phyloP scores from a whole-genome alignment of 352 stramenopile species.

The Peronospora farinosa region DNA sequence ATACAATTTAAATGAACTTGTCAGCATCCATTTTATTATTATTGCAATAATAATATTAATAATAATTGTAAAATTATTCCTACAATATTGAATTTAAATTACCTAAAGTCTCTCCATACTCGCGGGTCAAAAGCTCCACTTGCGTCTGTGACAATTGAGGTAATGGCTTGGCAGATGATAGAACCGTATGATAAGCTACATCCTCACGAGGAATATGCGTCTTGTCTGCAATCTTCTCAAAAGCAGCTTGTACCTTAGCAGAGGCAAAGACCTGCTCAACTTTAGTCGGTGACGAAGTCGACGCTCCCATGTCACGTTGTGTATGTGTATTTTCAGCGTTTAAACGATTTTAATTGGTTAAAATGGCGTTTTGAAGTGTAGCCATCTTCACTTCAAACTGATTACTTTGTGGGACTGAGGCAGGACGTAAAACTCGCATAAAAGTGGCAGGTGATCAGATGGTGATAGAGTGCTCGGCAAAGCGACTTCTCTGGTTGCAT shows the following conservation, averaged over 20 bases:
- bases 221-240: constrained; percentile 70
- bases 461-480: constrained; percentile 62
- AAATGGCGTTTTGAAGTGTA: constrained; percentile 18
- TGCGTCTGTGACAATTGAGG: constrained; percentile 48
- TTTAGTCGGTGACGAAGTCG: constrained; percentile 30
- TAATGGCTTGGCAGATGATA: constrained; percentile 35
- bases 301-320: constrained; percentile 37
- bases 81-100: not conserved
- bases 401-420: not conserved
- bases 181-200: constrained; percentile 42
- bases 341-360: constrained; percentile 13
- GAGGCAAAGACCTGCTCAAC: constrained; percentile 40
- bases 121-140: constrained; percentile 49
- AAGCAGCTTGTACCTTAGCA: constrained; percentile 42
- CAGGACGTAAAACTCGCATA: constrained; percentile 55
- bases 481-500: constrained; percentile 53
- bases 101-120: constrained; percentile 59
- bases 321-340: constrained; percentile 7
- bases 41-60: not conserved
- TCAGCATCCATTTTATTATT: not conserved
- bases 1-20: not conserved
- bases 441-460: constrained; percentile 68
- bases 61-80: not conserved
- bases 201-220: constrained; percentile 44
- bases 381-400: constrained; percentile 15